phyloP scores from a whole-genome alignment of 441 rosid species.

The Aleurites moluccanus region DNA sequence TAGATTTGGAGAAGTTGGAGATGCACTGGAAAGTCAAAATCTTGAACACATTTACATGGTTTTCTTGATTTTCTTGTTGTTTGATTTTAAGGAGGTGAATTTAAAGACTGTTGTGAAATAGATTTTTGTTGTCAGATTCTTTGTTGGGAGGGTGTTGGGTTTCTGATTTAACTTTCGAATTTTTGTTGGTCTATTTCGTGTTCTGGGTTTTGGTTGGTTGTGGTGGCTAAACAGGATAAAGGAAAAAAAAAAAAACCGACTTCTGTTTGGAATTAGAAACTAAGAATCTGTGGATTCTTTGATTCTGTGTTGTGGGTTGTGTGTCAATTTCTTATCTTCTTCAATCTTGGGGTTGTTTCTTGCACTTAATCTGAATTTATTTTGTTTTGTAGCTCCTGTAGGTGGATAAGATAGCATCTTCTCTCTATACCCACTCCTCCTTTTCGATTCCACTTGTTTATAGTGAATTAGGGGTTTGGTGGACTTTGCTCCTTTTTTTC shows the following conservation, averaged over 20 bases:
- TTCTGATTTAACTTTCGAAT: conserved; percentile 37
- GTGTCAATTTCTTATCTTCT: conserved; percentile 34
- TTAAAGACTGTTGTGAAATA: conserved; percentile 19
- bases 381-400: conserved; percentile 23
- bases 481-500: conserved; percentile 15
- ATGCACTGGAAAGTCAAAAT: conserved; percentile 5
- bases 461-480: conserved; percentile 29
- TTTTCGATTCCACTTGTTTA: conserved; percentile 30
- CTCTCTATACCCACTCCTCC: conserved; percentile 8
- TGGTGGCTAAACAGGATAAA: conserved; percentile 30
- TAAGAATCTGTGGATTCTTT: conserved; percentile 46
- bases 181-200: conserved; percentile 40
- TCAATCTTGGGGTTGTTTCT: conserved; percentile 26
- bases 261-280: conserved; percentile 42
- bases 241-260: not conserved
- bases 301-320: conserved; percentile 35
- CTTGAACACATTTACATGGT: not conserved
- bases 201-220: conserved; percentile 29
- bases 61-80: not conserved
- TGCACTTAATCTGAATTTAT: conserved; percentile 28
- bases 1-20: conserved; percentile 5
- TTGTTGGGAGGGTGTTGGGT: conserved; percentile 20
- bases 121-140: conserved; percentile 33
- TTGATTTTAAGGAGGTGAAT: conserved; percentile 31
- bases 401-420: conserved; percentile 54